Base-by-base conservation (phyloP, 441 rosid species). In the Theobroma grandiflorum region DNA sequence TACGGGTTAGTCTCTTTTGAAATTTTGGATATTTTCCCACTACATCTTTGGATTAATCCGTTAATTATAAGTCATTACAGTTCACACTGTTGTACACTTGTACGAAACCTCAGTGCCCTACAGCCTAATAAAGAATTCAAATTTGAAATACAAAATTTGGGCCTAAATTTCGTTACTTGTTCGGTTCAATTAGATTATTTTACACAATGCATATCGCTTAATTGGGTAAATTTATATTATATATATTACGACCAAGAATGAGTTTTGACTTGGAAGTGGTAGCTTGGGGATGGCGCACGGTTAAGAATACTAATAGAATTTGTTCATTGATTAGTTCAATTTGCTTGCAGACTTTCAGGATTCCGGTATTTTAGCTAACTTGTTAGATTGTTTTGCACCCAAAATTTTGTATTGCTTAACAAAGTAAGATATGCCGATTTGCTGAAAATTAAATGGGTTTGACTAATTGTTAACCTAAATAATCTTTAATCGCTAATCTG, bases 311-410 rank as follows among this genome's bases (percentile, higher is more conserved):
- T 16, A 72, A 18, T 53, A n/a, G 16, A 62, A 74, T 22, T 75
- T 15, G 33, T 52, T 16, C 53, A 26, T 70, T 14, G 8, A 31
- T 50, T 72, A 52, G 16, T 72, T 35, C 45, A 52, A 52, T 72
- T 72, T 71, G 59, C 31, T 33, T 18, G 14, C 45, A 75, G 40
- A 75, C 15, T 22, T 26, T 8, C 26, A 26, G 15, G 26, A 8
- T 57, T 64, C 3, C 50, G 74, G 45, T 47, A 61, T 14, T 43
- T 61, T 12, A 38, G 42, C 58, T 16, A 26, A 18, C 8, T 37
- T 6, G 52, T 76, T 70, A 63, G 84, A 62, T 77, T 72, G 50
- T 11, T 42, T 33, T 77, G 78, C 84, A 81, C 78, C 65, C 69
- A 64, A 61, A 70, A 6, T 15, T 18, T 5, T 18, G 8, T 15